These are phyloP conservation scores for Protomyces macrosporus DNA, from an alignment of 1,139 yeast genomes.

Conservation along the genomic window DNA sequence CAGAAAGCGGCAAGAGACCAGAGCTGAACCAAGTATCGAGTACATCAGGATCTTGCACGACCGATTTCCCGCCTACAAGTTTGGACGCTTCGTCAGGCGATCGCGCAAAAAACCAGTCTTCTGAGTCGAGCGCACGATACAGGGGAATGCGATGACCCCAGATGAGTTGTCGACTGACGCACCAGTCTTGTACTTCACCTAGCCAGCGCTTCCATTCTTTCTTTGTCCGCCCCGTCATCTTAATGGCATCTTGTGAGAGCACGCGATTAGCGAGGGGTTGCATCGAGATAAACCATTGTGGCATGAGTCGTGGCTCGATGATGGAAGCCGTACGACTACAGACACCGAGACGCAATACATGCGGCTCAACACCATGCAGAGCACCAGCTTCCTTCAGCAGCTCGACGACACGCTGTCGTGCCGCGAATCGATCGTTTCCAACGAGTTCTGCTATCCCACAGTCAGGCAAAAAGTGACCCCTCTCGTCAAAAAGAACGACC, in stretches of 20 bases:
- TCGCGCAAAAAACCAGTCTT: slow-evolving; percentile 28
- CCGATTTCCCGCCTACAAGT: slow-evolving; percentile 4
- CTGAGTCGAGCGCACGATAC: slow-evolving; percentile 10
- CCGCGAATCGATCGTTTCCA: slow-evolving; percentile 25
- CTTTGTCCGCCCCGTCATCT: background rate
- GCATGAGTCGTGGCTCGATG: slow-evolving; percentile 26
- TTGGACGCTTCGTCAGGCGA: slow-evolving; percentile 9
- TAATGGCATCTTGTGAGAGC: background rate
- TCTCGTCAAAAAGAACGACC: slow-evolving; percentile 8
- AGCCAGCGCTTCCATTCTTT: slow-evolving; percentile 28
- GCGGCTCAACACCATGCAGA: slow-evolving; percentile 1
- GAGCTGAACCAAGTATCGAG: slow-evolving; percentile 30
- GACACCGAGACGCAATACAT: slow-evolving; percentile 8
- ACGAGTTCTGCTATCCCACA: slow-evolving; percentile 10
- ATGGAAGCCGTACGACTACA: slow-evolving; percentile 30
- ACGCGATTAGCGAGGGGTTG: slow-evolving; percentile 24
- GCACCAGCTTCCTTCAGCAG: slow-evolving; percentile 1
- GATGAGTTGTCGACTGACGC: slow-evolving; percentile 27
- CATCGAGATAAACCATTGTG: slow-evolving; percentile 29
- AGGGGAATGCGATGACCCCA: slow-evolving; percentile 30
- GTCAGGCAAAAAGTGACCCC: slow-evolving; percentile 19
- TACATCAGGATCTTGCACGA: slow-evolving; percentile 28
- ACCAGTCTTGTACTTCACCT: slow-evolving; percentile 28
- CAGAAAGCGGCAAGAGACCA: slow-evolving; percentile 28
- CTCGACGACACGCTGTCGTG: slow-evolving; percentile 5